Evolutionary conservation across 176 grass and related monocot species (phyloP).

Genomic region (Hsuehochloa calcarea): DNA sequence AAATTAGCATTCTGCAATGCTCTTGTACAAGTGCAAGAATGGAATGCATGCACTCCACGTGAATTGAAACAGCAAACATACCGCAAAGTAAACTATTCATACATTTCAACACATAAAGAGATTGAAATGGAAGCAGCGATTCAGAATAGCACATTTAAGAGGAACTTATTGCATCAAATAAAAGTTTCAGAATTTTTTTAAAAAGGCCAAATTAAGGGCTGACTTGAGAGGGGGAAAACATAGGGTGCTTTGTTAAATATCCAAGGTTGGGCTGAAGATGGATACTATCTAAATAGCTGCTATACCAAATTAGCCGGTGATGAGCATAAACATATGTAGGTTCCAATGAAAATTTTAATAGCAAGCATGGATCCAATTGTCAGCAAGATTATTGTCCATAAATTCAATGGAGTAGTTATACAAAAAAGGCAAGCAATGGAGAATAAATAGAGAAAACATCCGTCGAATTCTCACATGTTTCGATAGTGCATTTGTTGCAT

Average conservation of each 20-base stretch:
- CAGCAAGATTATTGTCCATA: not conserved
- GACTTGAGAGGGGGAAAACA: no score
- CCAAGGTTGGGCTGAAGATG: no score
- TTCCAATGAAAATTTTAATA: not conserved
- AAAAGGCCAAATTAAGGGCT: no score
- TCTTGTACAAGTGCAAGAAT: not conserved
- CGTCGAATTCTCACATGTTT: constrained; percentile 10
- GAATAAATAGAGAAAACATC: not conserved
- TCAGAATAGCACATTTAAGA: not conserved
- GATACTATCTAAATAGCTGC: not conserved
- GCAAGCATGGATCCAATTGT: not conserved
- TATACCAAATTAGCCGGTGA: not conserved
- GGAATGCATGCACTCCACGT: not conserved
- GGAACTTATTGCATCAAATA: not conserved
- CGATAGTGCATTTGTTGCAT: not conserved
- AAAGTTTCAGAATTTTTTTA: not conserved
- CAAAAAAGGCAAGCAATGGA: not conserved
- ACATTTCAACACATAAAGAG: not conserved
- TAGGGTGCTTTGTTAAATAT: no score
- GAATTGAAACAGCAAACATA: not conserved
- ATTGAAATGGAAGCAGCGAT: not conserved
- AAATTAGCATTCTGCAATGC: not conserved
- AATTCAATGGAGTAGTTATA: not conserved
- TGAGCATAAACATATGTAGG: not conserved
- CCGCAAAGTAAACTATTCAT: not conserved